These are phyloP conservation scores for Emericellopsis atlantica DNA, from an alignment of 2,329 filamentous ascomycete species.

Conservation along the genomic window DNA sequence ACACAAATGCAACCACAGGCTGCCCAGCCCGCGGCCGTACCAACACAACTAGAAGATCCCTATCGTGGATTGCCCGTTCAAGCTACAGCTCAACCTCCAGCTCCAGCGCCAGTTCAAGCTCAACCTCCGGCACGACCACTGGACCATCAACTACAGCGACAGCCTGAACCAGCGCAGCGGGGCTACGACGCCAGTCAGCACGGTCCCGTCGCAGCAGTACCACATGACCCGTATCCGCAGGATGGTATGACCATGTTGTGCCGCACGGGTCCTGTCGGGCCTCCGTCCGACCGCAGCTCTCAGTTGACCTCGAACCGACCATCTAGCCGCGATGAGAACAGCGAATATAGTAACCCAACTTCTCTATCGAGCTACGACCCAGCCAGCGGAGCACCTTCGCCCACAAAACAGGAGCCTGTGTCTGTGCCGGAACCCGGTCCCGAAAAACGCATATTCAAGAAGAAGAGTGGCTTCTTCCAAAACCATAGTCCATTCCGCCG, in stretches of 20 bases:
- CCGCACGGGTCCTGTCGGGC: slow-evolving; percentile 58
- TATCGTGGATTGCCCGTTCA: slow-evolving; percentile 3
- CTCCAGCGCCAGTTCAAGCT: not conserved
- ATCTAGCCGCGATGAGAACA: slow-evolving; percentile 76
- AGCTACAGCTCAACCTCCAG: slow-evolving; percentile 4
- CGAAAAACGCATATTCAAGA: slow-evolving; percentile 56
- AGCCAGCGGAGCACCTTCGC: slow-evolving; percentile 60
- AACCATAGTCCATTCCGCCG: slow-evolving; percentile 85
- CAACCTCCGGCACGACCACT: slow-evolving; percentile 8
- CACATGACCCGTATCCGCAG: slow-evolving; percentile 86
- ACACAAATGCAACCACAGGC: slow-evolving; percentile 31
- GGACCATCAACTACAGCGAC: slow-evolving; percentile 9
- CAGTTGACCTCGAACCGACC: slow-evolving; percentile 52
- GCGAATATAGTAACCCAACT: slow-evolving; percentile 80
- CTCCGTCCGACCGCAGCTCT: slow-evolving; percentile 39
- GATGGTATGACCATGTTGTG: slow-evolving; percentile 98
- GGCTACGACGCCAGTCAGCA: slow-evolving; percentile 38
- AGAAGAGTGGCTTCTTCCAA: slow-evolving; percentile 81
- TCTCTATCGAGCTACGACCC: slow-evolving; percentile 81
- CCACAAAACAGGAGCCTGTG: slow-evolving; percentile 47
- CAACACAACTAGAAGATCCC: slow-evolving; percentile 2
- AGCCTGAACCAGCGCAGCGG: slow-evolving; percentile 8
- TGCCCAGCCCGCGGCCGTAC: too few relatives aligned
- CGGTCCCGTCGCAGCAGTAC: slow-evolving; percentile 54
- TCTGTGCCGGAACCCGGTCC: slow-evolving; percentile 20